A percentile compares a stretch with the other conserved stretches of the same genome.
Evolutionary conservation across 768 basidiomycete species (phyloP).

Genomic region (Hericium rajendrae): DNA sequence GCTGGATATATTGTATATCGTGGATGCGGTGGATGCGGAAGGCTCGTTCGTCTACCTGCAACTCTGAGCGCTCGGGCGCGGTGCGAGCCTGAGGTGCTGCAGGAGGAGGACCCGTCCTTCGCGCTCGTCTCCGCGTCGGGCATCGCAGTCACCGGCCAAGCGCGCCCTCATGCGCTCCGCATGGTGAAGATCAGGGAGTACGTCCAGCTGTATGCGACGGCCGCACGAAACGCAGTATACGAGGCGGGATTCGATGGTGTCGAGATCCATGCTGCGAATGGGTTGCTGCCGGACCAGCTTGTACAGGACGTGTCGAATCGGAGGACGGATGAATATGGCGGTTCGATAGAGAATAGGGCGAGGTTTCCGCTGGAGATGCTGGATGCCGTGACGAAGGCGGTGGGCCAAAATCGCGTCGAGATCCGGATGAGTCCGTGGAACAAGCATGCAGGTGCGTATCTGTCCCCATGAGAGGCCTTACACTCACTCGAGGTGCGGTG

Average conservation of each 20-base stretch:
- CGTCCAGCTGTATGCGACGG: not conserved
- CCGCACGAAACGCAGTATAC: not conserved
- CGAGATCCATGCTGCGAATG: not conserved
- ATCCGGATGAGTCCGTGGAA: not conserved
- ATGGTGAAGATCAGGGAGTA: not conserved
- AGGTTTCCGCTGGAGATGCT: not conserved
- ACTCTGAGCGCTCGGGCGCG: slow-evolving; percentile 46
- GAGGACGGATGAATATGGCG: not conserved
- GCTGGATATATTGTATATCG: slow-evolving; percentile 28
- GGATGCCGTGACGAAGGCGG: not conserved
- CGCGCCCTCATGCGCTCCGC: not conserved
- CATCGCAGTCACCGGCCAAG: not conserved
- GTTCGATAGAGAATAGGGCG: not conserved
- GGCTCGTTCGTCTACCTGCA: slow-evolving; percentile 44
- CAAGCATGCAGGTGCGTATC: not conserved
- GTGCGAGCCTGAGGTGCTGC: not conserved
- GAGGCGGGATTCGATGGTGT: not conserved
- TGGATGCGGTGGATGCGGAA: slow-evolving; percentile 44
- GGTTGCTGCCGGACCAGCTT: not conserved
- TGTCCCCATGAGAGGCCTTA: not conserved
- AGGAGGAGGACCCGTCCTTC: not conserved
- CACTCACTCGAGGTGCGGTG: no score
- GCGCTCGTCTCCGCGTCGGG: not conserved
- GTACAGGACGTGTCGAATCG: not conserved
- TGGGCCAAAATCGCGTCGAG: not conserved